These are phyloP conservation scores for Pseudogymnoascus sp. DNA, from an alignment of 2,329 filamentous ascomycete species.

Conservation along the genomic window DNA sequence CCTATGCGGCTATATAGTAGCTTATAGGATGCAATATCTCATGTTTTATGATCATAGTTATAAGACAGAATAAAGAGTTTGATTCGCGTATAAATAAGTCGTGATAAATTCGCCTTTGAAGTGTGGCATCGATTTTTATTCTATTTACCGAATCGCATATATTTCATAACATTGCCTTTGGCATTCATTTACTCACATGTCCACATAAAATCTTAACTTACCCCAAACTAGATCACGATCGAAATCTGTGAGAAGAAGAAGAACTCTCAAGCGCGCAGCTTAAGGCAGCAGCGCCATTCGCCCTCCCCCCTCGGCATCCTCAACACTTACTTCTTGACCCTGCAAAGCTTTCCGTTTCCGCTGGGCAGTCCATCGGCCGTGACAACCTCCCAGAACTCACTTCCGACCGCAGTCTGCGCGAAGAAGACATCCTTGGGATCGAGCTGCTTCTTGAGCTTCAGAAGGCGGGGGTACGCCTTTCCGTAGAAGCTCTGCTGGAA, in stretches of 20 bases:
- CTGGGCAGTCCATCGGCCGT: constrained; percentile 14
- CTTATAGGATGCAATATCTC: neutral
- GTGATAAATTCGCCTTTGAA: neutral
- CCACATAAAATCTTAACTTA: neutral
- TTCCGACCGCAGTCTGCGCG: constrained; percentile 17
- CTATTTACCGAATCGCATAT: neutral
- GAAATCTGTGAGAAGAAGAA: neutral
- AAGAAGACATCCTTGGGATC: constrained; percentile 38
- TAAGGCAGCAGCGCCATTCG: neutral
- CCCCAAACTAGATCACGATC: neutral
- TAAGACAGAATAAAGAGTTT: neutral
- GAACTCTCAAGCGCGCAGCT: neutral
- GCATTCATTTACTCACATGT: neutral
- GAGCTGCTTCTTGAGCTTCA: constrained; percentile 41
- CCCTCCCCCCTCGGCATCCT: neutral
- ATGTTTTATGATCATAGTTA: neutral
- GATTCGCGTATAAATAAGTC: neutral
- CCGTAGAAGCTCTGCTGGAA: constrained; percentile 28
- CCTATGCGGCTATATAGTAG: neutral
- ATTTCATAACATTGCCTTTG: neutral
- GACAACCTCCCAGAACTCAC: constrained; percentile 14
- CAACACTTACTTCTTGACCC: constrained; percentile 6
- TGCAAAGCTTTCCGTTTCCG: constrained; percentile 17
- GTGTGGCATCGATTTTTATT: neutral
- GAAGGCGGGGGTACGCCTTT: constrained; percentile 31